Evolutionary conservation across 208 protist genomes (phyloP).

Genomic region (Strigomonas culicis): DNA sequence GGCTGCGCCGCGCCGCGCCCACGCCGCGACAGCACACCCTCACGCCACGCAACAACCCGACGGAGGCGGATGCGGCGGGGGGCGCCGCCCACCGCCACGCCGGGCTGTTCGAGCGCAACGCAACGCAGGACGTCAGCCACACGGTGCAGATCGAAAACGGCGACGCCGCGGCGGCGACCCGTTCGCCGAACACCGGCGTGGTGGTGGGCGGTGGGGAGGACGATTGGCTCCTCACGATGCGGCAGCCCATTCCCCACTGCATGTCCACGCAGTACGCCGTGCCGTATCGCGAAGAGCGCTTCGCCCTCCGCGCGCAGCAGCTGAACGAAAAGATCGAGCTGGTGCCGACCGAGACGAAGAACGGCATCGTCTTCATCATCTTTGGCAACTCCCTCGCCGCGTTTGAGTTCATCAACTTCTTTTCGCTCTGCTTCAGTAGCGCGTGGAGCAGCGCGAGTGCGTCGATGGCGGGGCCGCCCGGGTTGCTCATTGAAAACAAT

Average conservation of each 20-base stretch:
- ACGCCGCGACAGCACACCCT: constrained; percentile 1
- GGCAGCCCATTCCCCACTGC: constrained; percentile 27
- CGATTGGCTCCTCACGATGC: constrained; percentile 23
- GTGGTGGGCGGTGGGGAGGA: not conserved
- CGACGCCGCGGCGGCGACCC: not conserved
- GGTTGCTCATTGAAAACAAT: constrained; percentile 63
- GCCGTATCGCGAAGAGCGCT: constrained; percentile 37
- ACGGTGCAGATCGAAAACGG: not conserved
- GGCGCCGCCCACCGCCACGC: no score
- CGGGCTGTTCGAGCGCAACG: no score
- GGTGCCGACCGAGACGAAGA: constrained; percentile 29
- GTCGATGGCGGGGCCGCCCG: constrained; percentile 65
- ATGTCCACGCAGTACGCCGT: constrained; percentile 48
- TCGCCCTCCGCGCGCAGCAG: constrained; percentile 24
- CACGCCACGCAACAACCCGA: not conserved
- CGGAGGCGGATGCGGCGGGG: no score
- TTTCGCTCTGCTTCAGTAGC: constrained; percentile 38
- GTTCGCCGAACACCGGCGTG: no score
- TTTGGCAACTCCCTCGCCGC: constrained; percentile 62
- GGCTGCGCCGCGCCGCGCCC: no score
- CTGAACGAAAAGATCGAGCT: constrained; percentile 48
- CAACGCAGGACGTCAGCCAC: not conserved
- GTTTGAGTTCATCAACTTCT: constrained; percentile 75
- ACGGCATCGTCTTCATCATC: constrained; percentile 59
- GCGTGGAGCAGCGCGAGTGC: constrained; percentile 32